Evolutionary conservation across 345 rosid species (phyloP), one percentile per base, ranked within the genome.

Genomic region (Moricandia arvensis): DNA sequence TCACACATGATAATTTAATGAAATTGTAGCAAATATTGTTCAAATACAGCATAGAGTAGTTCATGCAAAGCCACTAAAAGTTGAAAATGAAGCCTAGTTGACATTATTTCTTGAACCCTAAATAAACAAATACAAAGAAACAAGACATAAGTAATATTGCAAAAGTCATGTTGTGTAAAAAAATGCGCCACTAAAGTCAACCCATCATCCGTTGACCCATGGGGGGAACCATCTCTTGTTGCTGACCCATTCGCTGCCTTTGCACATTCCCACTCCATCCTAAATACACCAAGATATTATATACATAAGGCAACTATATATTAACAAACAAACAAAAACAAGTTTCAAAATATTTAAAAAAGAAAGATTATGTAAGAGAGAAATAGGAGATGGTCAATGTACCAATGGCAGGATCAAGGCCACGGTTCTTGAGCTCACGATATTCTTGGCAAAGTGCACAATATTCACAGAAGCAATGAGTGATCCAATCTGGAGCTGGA

Each of bases 401-500:
- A 89, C 88, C 90, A 16, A 84, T 47, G 33, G 86, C 73, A 66
- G 89, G 88, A 45, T 87, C 80, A 13, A 73, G 74, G 0, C 88
- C 87, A 9, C 83, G 87, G 26, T 60, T 77, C 15, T 74, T 79
- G 69, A 89, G 89, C 9, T 87, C 91, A 35, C 91, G 82, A 54
- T 83, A 83, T 68, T 86, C 93, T 68, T 89, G 91, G 16, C 83
- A 71, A 51, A 86, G 83, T 24, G 88, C 79, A 33, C 91, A 84
- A 63, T 62, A 69, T 12, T 88, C 78, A 76, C 87, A 87, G 61
- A 74, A 87, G 13, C 68, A 54, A 47, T 87, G 89, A 41, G 83
- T 79, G 61, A 82, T 29, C 67, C 74, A 69, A 47, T 89, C 89
- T 1, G 87, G 80, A 67, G 77, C 80, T 1, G 91, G 88, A 77